Percentiles rank a stretch among this genome's conserved stretches.
phyloP scores from a whole-genome alignment of 371 early-diverging fungal species.

The Mortierella polycephala region DNA sequence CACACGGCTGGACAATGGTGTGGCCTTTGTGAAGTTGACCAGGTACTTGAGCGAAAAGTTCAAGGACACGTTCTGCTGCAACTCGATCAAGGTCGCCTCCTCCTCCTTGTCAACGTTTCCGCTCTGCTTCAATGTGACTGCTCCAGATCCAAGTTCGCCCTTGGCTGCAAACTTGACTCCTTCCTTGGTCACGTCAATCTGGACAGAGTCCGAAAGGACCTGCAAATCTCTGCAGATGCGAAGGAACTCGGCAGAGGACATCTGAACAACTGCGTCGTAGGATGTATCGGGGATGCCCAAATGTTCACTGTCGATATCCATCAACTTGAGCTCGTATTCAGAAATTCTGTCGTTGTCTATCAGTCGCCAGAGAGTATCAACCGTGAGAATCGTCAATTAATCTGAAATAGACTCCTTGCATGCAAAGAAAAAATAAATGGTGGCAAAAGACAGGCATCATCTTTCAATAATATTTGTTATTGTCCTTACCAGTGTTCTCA shows the following conservation, averaged over 20 bases:
- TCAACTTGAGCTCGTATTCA: conserved; percentile 96
- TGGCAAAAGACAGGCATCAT: not conserved
- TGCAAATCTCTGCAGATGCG: conserved; percentile 92
- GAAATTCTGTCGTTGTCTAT: conserved; percentile 86
- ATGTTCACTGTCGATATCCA: conserved; percentile 97
- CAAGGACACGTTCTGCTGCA: conserved; percentile 83
- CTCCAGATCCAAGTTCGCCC: conserved; percentile 93
- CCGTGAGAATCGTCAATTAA: not conserved
- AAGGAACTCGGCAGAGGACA: conserved; percentile 93
- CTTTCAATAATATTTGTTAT: not conserved
- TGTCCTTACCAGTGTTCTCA: conserved; percentile 76
- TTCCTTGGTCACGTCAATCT: conserved; percentile 92
- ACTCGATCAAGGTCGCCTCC: conserved; percentile 77
- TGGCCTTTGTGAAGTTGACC: conserved; percentile 95
- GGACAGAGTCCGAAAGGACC: conserved; percentile 88
- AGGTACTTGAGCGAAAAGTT: conserved; percentile 96
- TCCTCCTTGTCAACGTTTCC: conserved; percentile 85
- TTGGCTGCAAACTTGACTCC: conserved; percentile 89
- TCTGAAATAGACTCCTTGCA: not conserved
- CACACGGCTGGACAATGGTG: conserved; percentile 85
- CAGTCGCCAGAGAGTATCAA: not conserved
- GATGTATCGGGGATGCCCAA: conserved; percentile 95
- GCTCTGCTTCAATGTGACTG: conserved; percentile 83
- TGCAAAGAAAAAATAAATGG: conserved; percentile 5
- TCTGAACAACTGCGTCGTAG: conserved; percentile 89